Conservation (phyloP, 1,139 yeast genomes). For the Hanseniaspora gamundiae region DNA sequence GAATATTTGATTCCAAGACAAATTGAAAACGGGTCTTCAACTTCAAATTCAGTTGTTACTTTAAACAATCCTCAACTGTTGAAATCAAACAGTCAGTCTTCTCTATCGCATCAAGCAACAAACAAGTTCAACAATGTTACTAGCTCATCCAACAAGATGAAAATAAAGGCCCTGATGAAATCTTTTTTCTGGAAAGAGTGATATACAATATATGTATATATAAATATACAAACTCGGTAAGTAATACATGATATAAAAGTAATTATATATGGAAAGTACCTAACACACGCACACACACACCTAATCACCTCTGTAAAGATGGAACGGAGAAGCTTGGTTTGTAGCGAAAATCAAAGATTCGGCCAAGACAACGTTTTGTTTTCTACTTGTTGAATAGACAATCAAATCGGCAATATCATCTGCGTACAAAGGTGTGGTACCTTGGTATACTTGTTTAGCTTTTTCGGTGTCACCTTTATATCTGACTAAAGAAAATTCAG, state of each 20-base stretch:
- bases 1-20: slow-evolving; percentile 1
- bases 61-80: background rate
- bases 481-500: slow-evolving; percentile 71
- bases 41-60: background rate
- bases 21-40: background rate
- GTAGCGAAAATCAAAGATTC: slow-evolving; percentile 67
- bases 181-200: slow-evolving; percentile 1
- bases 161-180: background rate
- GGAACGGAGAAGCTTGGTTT: slow-evolving; percentile 67
- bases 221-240: background rate
- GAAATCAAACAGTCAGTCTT: background rate
- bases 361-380: slow-evolving; percentile 65
- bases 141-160: background rate
- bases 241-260: background rate
- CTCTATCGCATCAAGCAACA: background rate
- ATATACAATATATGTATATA: background rate
- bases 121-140: background rate
- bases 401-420: slow-evolving; percentile 76
- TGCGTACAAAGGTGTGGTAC: slow-evolving; percentile 61
- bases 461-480: slow-evolving; percentile 56
- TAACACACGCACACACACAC: no score
- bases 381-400: slow-evolving; percentile 59
- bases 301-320: slow-evolving; percentile 28
- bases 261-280: background rate
- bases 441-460: slow-evolving; percentile 64